phyloP scores from a whole-genome alignment of 1,284 basidiomycete species.

The Fomitopsis pinicola region DNA sequence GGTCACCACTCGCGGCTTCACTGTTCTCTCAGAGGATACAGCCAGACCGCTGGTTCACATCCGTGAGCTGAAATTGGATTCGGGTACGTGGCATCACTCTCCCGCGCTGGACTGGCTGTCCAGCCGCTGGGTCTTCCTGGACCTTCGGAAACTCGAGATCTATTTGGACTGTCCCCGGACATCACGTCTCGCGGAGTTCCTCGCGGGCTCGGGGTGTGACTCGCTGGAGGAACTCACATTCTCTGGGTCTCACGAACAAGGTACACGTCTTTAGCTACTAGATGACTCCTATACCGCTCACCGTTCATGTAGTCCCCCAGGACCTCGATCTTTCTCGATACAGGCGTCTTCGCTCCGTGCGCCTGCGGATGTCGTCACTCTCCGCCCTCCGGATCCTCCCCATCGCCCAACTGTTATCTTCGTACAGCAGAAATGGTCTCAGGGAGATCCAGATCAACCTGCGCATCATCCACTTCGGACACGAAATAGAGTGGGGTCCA shows the following conservation, averaged over 20 bases:
- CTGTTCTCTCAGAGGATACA: neutral
- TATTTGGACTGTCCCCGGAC: neutral
- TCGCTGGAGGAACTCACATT: neutral
- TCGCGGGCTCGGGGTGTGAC: neutral
- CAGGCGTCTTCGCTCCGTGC: no score
- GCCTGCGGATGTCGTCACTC: no score
- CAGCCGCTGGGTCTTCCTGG: neutral
- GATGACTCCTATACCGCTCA: no score
- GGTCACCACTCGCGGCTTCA: neutral
- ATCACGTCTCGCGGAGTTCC: neutral
- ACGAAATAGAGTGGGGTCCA: no score
- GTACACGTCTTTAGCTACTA: neutral
- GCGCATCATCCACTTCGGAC: no score
- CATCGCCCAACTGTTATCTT: no score
- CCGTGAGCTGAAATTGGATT: neutral
- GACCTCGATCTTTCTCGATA: no score
- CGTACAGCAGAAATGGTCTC: no score
- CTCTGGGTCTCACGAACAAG: neutral
- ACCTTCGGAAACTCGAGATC: neutral
- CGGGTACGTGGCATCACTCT: neutral
- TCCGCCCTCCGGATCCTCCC: no score
- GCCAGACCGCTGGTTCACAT: neutral
- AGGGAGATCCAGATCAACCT: no score
- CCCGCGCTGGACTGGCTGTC: neutral
- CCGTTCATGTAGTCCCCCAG: no score